A percentile compares a stretch with the other conserved stretches of the same genome.
Evolutionary conservation across 306 rosid species (phyloP).

Genomic region (Pterocarpus santalinus): DNA sequence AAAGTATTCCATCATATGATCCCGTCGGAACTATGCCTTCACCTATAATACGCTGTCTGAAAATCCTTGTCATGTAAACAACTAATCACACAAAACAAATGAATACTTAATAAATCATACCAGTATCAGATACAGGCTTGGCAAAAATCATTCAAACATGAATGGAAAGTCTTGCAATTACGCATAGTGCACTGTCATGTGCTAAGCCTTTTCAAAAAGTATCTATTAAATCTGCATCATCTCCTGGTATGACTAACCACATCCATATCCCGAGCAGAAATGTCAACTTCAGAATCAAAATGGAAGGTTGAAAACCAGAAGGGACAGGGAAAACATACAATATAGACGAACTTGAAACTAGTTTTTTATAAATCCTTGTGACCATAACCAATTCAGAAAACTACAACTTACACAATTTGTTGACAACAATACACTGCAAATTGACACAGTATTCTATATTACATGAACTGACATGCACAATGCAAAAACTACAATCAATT

Average conservation of each 20-base stretch:
- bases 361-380: background rate
- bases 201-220: background rate
- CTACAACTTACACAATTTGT: constrained; percentile 22
- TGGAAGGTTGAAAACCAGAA: background rate
- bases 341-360: background rate
- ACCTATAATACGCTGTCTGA: no score
- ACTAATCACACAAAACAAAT: background rate
- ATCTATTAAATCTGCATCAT: background rate
- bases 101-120: background rate
- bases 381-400: constrained; percentile 28
- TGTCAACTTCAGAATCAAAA: background rate
- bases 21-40: no score
- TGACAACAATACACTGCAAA: constrained; percentile 44
- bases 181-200: background rate
- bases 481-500: constrained; percentile 33
- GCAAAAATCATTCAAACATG: background rate
- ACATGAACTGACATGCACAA: constrained; percentile 43
- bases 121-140: no score
- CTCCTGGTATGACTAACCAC: background rate
- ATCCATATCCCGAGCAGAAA: background rate
- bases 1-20: no score
- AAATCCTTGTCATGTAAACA: background rate
- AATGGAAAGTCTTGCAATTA: background rate
- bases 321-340: background rate
- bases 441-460: constrained; percentile 51